Percentiles rank a stretch among this genome's conserved stretches.
Evolutionary conservation across 148 eudicot genomes (phyloP).

Genomic region (Rhododendron henanense): DNA sequence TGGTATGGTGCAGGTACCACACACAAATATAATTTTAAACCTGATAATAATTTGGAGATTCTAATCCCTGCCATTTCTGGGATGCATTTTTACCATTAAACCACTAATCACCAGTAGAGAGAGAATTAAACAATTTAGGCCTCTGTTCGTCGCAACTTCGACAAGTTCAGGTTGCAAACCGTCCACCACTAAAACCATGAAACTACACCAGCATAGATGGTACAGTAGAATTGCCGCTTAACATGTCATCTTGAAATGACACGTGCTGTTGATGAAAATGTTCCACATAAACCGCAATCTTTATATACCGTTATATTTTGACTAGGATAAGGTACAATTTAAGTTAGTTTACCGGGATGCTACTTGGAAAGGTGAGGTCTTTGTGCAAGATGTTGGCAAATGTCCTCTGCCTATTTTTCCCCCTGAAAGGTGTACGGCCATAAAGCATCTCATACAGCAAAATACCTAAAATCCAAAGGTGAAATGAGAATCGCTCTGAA

Average conservation of each 20-base stretch:
- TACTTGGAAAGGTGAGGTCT: slow-evolving; percentile 95
- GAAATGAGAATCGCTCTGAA: neutral
- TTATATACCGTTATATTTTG: neutral
- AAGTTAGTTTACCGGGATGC: slow-evolving; percentile 65
- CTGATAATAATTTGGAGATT: neutral
- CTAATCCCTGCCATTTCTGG: neutral
- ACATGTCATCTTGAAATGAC: neutral
- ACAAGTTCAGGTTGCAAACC: neutral
- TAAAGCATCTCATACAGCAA: slow-evolving; percentile 92
- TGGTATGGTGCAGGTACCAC: neutral
- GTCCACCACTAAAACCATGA: neutral
- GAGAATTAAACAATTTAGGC: neutral
- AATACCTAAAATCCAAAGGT: slow-evolving; percentile 48
- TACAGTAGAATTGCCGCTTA: neutral
- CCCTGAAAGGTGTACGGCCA: slow-evolving; percentile 96
- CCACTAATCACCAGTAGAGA: neutral
- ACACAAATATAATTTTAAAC: neutral
- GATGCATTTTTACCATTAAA: neutral
- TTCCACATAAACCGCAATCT: neutral
- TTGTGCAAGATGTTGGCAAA: slow-evolving; percentile 87
- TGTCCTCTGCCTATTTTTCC: slow-evolving; percentile 91
- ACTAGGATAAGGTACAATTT: neutral
- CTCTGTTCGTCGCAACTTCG: neutral
- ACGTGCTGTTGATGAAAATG: neutral
- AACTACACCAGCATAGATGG: neutral